Evolutionary conservation across 1,139 yeast genomes (phyloP).

Genomic region (Tardiomyces depauwii): DNA sequence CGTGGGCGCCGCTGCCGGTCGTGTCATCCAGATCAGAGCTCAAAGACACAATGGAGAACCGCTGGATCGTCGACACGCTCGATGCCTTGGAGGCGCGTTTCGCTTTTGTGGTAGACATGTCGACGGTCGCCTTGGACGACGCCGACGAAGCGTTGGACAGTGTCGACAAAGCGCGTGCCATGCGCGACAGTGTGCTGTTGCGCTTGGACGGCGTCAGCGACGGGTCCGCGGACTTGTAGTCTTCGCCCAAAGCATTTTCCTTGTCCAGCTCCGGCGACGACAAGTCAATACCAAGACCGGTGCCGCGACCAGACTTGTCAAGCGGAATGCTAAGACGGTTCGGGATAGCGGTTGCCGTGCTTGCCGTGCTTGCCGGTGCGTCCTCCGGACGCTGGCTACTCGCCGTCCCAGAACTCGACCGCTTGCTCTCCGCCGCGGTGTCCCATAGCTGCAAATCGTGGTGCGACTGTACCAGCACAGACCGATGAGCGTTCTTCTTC

Average conservation of each 20-base stretch:
- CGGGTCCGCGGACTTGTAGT: background rate
- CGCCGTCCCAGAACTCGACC: background rate
- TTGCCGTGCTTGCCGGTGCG: background rate
- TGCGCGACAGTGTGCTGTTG: slow-evolving; percentile 1
- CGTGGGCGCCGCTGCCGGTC: background rate
- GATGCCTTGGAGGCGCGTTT: slow-evolving; percentile 16
- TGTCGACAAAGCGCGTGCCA: slow-evolving; percentile 13
- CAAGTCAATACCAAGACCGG: slow-evolving; percentile 7
- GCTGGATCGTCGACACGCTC: slow-evolving; percentile 15
- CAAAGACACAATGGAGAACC: slow-evolving; percentile 11
- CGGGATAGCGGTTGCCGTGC: background rate
- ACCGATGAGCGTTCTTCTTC: slow-evolving; percentile 9
- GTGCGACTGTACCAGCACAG: slow-evolving; percentile 13
- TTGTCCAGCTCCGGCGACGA: slow-evolving; percentile 2
- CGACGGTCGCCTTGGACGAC: slow-evolving; percentile 14
- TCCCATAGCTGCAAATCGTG: slow-evolving; percentile 15
- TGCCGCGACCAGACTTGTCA: slow-evolving; percentile 7
- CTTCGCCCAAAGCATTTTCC: background rate
- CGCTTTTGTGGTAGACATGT: slow-evolving; percentile 7
- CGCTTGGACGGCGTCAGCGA: background rate
- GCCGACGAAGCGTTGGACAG: slow-evolving; percentile 9
- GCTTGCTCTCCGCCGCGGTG: slow-evolving; percentile 7
- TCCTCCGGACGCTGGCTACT: background rate
- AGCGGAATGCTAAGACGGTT: slow-evolving; percentile 1
- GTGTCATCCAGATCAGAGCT: slow-evolving; percentile 3